Percentiles rank a stretch among this genome's conserved stretches.
Evolutionary conservation across 805 yeast species (phyloP).

Genomic region (Wickerhamomyces bovis): DNA sequence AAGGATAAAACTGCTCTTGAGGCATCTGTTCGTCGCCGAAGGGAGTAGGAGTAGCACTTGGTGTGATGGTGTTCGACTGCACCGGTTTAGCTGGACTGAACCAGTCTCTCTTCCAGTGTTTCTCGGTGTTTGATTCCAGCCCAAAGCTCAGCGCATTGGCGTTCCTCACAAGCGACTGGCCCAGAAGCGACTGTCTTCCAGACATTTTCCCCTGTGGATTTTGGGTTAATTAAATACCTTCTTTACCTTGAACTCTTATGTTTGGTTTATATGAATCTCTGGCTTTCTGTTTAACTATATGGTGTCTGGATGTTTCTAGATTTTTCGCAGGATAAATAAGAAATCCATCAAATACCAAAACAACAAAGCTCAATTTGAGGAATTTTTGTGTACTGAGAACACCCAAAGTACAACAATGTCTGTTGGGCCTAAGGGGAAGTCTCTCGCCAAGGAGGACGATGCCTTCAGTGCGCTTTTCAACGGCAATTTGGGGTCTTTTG

Average conservation of each 20-base stretch:
- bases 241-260: too few species aligned
- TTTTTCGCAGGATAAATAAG: background rate
- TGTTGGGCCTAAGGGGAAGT: slow-evolving; percentile 5
- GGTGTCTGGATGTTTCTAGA: slow-evolving; percentile 2
- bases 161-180: slow-evolving; percentile 24
- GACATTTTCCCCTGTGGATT: too few species aligned
- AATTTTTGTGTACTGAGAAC: too few species aligned
- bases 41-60: slow-evolving; percentile 21
- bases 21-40: slow-evolving; percentile 22
- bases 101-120: slow-evolving; percentile 26
- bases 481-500: slow-evolving; percentile 28
- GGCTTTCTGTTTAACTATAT: background rate
- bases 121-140: slow-evolving; percentile 12
- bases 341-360: too few species aligned
- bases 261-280: too few species aligned
- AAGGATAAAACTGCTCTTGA: slow-evolving; percentile 14
- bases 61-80: slow-evolving; percentile 15
- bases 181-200: slow-evolving; percentile 19
- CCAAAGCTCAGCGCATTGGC: slow-evolving; percentile 18
- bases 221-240: too few species aligned
- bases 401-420: too few species aligned
- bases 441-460: slow-evolving; percentile 30
- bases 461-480: slow-evolving; percentile 33
- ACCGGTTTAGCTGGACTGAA: slow-evolving; percentile 15
- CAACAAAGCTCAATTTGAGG: background rate